Base-by-base conservation (phyloP, 257 asterid genomes). In the Gentiana straminea region DNA sequence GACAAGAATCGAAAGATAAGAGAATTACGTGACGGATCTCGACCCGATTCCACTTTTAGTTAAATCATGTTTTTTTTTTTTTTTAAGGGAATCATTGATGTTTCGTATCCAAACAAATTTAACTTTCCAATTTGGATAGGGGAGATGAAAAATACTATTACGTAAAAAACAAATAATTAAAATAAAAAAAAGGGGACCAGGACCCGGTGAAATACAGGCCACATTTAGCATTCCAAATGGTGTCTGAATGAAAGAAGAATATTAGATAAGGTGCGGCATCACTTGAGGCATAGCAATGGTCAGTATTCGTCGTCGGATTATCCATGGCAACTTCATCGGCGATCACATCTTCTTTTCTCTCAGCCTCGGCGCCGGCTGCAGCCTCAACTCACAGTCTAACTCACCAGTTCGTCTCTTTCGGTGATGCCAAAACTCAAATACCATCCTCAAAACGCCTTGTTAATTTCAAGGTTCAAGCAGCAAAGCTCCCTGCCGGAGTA, bases 401-500 rank as follows among this genome's bases (percentile, higher is more conserved):
- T 71, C 65, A 54, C 1, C 68, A 55, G 7, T 49, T 55, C 15
- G n/a, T 67, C 10, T 44, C 55, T 8, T 46, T 63, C 13, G 72
- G 11, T 37, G 58, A 36, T 4, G 70, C 36, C 38, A 45, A 12
- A 11, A 35, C 11, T 33, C 10, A 12, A 46, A 54, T 37, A 36
- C 44, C 46, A 33, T 54, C 75, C 35, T 38, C 37, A 53, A 78
- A 55, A 48, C 65, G 70, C 48, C 35, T 38, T 51, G 71, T 49
- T 24, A 24, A 24, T 48, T 74, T 84, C 94, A 77, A 62, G 64
- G 57, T 84, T 68, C 84, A 64, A 7, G 95, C 95, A 9, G 94
- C 83, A 15, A 87, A 91, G 77, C 83, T 81, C 64, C 95, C 98
- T 2, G 69, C 83, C 35, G 94, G 98, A 55, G 95, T 84, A 81